A percentile compares a stretch with the other conserved stretches of the same genome.
These are phyloP conservation scores for Pichia pseudocactophila DNA, from an alignment of 805 yeast species.

Conservation along the genomic window DNA sequence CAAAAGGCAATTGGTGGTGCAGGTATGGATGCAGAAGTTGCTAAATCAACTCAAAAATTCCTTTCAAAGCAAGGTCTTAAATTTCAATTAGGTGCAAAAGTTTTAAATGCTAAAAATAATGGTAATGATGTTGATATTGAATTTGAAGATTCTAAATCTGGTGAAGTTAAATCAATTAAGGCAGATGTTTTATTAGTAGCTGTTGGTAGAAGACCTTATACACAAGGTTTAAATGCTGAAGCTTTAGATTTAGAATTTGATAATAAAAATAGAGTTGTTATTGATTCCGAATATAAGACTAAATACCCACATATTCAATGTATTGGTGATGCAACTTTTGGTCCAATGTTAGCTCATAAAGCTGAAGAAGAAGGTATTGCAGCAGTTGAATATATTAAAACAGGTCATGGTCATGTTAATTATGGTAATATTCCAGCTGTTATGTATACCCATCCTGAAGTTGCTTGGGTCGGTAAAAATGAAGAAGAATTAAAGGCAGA, in stretches of 20 bases:
- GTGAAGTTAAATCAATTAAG: conserved; percentile 68
- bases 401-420: conserved; percentile 96
- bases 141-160: conserved; percentile 82
- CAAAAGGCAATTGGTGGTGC: conserved; percentile 94
- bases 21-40: conserved; percentile 95
- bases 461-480: conserved; percentile 97
- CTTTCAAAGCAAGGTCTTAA: conserved; percentile 91
- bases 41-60: conserved; percentile 82
- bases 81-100: conserved; percentile 89
- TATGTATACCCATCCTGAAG: conserved; percentile 99
- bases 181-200: conserved; percentile 95
- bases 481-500: conserved; percentile 53
- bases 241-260: conserved; percentile 84
- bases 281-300: conserved; percentile 89
- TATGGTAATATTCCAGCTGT: conserved; percentile 96
- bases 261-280: conserved; percentile 85
- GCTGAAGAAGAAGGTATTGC: conserved; percentile 99
- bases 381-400: conserved; percentile 88
- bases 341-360: conserved; percentile 99
- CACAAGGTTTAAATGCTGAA: conserved; percentile 84
- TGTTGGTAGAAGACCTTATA: conserved; percentile 97
- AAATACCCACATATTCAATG: conserved; percentile 90
- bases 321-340: conserved; percentile 97
- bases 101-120: conserved; percentile 72
- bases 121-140: conserved; percentile 84